Conservation (phyloP, 495 filamentous ascomycete species). For the Lasiosphaeria ovina region DNA sequence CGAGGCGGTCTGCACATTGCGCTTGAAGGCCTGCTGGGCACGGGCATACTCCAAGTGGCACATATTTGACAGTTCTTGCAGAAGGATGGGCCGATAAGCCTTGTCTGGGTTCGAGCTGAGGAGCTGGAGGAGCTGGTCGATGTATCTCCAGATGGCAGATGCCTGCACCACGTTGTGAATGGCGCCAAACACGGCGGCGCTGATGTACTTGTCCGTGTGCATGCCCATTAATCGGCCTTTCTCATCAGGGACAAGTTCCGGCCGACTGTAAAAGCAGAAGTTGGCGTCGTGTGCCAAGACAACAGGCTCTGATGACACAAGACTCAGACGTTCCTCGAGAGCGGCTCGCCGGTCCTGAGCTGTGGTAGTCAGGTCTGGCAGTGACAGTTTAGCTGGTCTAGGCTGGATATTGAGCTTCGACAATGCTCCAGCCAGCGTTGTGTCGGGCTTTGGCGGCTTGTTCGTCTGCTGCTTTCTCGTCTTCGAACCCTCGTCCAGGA, state of each 20-base stretch:
- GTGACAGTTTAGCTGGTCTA: conserved; percentile 7
- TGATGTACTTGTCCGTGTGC: conserved; percentile 34
- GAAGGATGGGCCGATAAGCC: conserved; percentile 22
- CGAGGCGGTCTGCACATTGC: conserved; percentile 24
- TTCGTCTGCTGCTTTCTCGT: not conserved
- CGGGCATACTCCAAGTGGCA: conserved; percentile 38
- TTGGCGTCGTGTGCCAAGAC: conserved; percentile 34
- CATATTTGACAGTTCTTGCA: conserved; percentile 39
- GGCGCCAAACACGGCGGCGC: conserved; percentile 32
- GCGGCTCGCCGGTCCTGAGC: conserved; percentile 22
- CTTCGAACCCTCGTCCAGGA: conserved; percentile 32
- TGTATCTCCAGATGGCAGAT: conserved; percentile 37
- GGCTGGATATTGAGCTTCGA: conserved; percentile 17
- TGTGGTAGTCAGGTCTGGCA: conserved; percentile 18
- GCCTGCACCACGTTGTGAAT: conserved; percentile 31
- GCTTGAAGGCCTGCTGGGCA: conserved; percentile 29
- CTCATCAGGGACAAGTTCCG: conserved; percentile 37
- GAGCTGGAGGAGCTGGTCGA: conserved; percentile 31
- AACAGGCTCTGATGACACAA: conserved; percentile 31
- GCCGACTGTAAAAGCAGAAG: conserved; percentile 32
- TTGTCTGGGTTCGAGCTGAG: conserved; percentile 23
- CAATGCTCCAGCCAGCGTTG: conserved; percentile 2
- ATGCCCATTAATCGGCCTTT: conserved; percentile 24
- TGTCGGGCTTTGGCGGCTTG: not conserved
- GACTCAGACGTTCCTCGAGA: conserved; percentile 24